Evolutionary conservation across 352 stramenopile genomes (phyloP), one percentile per base, ranked within the genome.

Genomic region (Phytophthora hybrid): DNA sequence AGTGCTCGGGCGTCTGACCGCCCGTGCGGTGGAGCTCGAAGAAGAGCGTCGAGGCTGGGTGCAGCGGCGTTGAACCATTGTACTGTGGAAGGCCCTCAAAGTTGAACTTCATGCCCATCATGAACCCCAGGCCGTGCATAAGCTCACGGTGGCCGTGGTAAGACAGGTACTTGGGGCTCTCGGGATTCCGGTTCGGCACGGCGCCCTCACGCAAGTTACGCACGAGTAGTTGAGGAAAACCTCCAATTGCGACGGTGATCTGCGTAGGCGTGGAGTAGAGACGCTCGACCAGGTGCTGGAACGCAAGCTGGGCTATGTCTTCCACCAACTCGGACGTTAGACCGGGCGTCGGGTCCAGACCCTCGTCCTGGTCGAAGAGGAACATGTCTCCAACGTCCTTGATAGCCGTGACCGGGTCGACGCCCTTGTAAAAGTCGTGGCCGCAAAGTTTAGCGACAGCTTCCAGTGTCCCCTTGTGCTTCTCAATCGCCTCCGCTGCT

Each of bases 61-160:
- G 78, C 21, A 95, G 58, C 37, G 87, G 71, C 29, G 88, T 92
- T 0, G 86, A 90, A 39, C 84, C 87, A 69, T 94, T 91, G 76
- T 82, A 93, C 26, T 81, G 66, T 16, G 83, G 76, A 11, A 90
- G 66, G 3, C 78, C 80, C 4, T 88, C 79, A 55, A 95, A 95
- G 62, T 95, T 80, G 64, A 91, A 93, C 37, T 89, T 88, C 83
- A 90, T 89, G 52, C 88, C 88, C 63, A 95, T 78, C 82, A 95
- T 88, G 59, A 90, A 90, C 6, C 88, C 88, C 18, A 95, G 67
- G 1, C 87, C 88, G 54, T 95, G 87, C 56, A 95, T 85, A 21
- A 95, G 79, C 64, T 95, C 88, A 51, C 88, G 87, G 55, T 95
- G 88, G 47, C 88, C 82, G 67, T 95, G 88, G 66, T 90, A 95